Percentiles rank a stretch among this genome's conserved stretches.
phyloP scores from a whole-genome alignment of 345 rosid species.

The Arabidopsis thaliana region TAIR10.1 NC_003074.8:4234001-4234500 shows the following conservation, averaged over 20 bases:
- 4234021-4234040: constrained; percentile 13
- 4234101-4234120: neutral
- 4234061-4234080: neutral
- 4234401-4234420: too few relatives aligned
- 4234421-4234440: too few relatives aligned
- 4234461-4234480: too few relatives aligned
- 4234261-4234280: constrained; percentile 31
- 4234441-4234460: too few relatives aligned
- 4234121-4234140: constrained; percentile 48
- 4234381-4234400: too few relatives aligned
- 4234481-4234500: too few relatives aligned
- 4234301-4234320: constrained; percentile 23
- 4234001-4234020: constrained; percentile 60
- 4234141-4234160: constrained; percentile 58
- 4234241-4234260: neutral
- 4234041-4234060: constrained; percentile 8
- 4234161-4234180: constrained; percentile 33
- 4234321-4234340: neutral
- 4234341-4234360: neutral
- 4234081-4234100: neutral
- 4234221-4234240: neutral
- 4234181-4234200: constrained; percentile 67
- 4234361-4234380: neutral
- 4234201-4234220: neutral
- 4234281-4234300: neutral